These are phyloP conservation scores for Alectoria sarmentosa DNA, from an alignment of 495 filamentous ascomycete genomes.

Conservation along the genomic window DNA sequence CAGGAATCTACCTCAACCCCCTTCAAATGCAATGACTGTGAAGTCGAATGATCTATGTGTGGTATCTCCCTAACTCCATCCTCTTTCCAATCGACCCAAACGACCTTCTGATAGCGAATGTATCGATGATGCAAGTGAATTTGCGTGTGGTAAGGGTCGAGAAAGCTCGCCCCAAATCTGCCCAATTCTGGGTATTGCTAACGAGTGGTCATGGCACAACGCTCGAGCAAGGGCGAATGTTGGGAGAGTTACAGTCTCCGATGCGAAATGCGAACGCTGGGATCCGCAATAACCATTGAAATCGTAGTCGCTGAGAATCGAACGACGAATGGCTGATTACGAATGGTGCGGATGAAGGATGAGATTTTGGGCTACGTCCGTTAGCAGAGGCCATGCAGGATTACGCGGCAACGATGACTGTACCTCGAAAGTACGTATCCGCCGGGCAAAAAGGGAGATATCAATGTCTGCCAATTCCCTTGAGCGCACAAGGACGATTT, in stretches of 20 bases:
- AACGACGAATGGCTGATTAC: constrained; percentile 17
- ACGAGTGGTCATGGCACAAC: constrained; percentile 24
- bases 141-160: constrained; percentile 17
- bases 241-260: constrained; percentile 23
- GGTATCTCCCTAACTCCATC: constrained; percentile 26
- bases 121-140: constrained; percentile 21
- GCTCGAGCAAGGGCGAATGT: constrained; percentile 15
- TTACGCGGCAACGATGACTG: constrained; percentile 24
- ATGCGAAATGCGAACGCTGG: constrained; percentile 16
- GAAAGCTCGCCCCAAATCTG: constrained; percentile 12
- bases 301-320: constrained; percentile 13
- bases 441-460: too few relatives aligned
- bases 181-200: constrained; percentile 20
- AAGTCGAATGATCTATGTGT: constrained; percentile 28
- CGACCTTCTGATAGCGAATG: constrained; percentile 17
- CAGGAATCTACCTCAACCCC: too few relatives aligned
- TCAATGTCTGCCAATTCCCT: too few relatives aligned
- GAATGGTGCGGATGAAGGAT: constrained; percentile 26
- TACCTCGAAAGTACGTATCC: constrained; percentile 23
- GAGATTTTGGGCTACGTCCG: constrained; percentile 20
- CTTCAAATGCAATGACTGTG: constrained; percentile 24
- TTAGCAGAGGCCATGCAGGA: constrained; percentile 26
- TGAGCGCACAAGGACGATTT: too few relatives aligned
- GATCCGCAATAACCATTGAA: constrained; percentile 16
- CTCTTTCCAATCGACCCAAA: constrained; percentile 18